Conservation (phyloP, 2,329 filamentous ascomycete species). For the Fusarium lateritium region DNA sequence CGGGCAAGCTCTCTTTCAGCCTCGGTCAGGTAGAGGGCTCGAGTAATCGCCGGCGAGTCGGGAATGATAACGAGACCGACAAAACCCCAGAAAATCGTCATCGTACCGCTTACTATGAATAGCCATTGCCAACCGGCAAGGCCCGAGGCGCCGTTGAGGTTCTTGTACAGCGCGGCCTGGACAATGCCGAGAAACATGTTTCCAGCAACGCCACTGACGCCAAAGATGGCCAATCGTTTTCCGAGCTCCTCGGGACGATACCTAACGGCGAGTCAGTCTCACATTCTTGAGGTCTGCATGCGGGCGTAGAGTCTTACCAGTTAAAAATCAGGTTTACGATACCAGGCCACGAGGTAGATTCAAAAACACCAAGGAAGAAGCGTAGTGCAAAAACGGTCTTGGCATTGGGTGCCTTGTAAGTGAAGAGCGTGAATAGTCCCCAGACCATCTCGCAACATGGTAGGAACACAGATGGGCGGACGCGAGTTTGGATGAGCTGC, state of each 20-base stretch:
- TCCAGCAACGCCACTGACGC: conserved; percentile 44
- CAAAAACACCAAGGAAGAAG: conserved; percentile 45
- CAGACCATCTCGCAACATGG: conserved; percentile 43
- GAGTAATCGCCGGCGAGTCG: conserved; percentile 41
- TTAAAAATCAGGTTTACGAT: conserved; percentile 45
- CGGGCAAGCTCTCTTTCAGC: conserved; percentile 31
- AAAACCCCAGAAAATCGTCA: conserved; percentile 44
- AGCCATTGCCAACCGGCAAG: conserved; percentile 47
- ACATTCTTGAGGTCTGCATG: accelerated
- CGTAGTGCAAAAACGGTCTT: conserved; percentile 33
- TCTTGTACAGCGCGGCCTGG: conserved; percentile 40
- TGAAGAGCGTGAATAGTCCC: conserved; percentile 42
- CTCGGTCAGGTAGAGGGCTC: conserved; percentile 33
- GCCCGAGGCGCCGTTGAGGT: conserved; percentile 38
- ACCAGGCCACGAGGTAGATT: conserved; percentile 45
- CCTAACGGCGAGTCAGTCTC: not conserved
- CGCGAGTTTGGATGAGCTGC: conserved; percentile 41
- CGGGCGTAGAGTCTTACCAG: conserved; percentile 9
- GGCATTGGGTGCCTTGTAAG: conserved; percentile 37
- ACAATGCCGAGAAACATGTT: conserved; percentile 47
- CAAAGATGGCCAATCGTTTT: conserved; percentile 45
- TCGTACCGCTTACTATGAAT: conserved; percentile 39
- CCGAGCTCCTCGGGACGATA: conserved; percentile 41
- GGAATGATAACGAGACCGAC: conserved; percentile 41
- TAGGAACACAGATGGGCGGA: conserved; percentile 42